Evolutionary conservation across 1,284 basidiomycete species (phyloP), one percentile per base, ranked within the genome.

Genomic region (Cystobasidium sp.): DNA sequence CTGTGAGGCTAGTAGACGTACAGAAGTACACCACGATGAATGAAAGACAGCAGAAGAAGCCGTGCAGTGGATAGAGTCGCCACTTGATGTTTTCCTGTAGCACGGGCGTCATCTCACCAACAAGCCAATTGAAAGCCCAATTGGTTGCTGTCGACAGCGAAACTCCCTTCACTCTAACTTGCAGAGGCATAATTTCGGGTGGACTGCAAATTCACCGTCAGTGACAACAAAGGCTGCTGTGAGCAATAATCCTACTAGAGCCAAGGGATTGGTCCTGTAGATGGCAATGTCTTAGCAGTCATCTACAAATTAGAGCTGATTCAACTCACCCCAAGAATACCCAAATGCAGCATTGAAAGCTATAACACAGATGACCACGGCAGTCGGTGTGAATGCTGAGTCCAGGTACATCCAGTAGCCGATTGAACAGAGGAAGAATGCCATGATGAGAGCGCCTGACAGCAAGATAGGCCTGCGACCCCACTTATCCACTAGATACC

Each of bases 391-490:
- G 75, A 82, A 83, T 44, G 77, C 51, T n/a, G 72, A 71, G 82
- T 97, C 94, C 62, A 97, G 88, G 81, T 93, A 94, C 87, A 98
- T 91, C 88, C 93, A 95, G 87, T 89, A 93, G 9, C 93, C 94
- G 18, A 91, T 92, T 39, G 90, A 84, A n/a, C 87, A 86, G 16
- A 96, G 85, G 0, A 92, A 85, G 46, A 89, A 80, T 31, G 89
- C 90, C 90, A 94, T 84, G 55, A 82, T 91, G 43, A 93, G 88
- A n/a, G 94, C 93, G 10, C 96, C 96, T 3, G 89, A 90, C n/a
- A 99, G 86, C 2, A 99, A 85, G 78, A 98, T 97, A 3, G 90
- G 86, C 0, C 96, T 88, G 62, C 96, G 87, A 14, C 96, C 96
- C 87, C 92, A 93, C 2, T 89, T 88, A 81, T 99, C 96, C 69